phyloP scores from a whole-genome alignment of 2,329 filamentous ascomycete species.

The Microsporum audouinii region DNA sequence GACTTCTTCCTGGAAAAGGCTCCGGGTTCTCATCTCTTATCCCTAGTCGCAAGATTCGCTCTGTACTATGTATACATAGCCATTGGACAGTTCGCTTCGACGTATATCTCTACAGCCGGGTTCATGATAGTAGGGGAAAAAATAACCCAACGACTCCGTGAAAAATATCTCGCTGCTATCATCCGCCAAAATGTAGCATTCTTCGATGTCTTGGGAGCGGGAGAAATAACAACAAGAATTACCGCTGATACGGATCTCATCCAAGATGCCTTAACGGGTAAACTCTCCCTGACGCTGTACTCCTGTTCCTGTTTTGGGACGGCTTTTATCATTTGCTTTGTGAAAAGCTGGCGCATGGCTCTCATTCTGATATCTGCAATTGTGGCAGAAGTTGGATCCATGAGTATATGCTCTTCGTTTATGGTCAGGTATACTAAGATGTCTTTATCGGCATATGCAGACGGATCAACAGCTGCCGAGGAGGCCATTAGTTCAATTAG shows the following conservation, averaged over 20 bases:
- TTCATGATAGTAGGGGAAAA: slow-evolving; percentile 69
- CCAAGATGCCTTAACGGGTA: slow-evolving; percentile 76
- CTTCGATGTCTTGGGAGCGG: slow-evolving; percentile 73
- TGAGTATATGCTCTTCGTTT: slow-evolving; percentile 55
- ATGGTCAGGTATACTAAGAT: slow-evolving; percentile 63
- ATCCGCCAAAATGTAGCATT: slow-evolving; percentile 71
- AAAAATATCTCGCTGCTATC: slow-evolving; percentile 63
- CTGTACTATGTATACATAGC: slow-evolving; percentile 67
- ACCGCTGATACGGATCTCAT: slow-evolving; percentile 75
- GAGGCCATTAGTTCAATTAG: slow-evolving; percentile 75
- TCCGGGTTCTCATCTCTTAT: neutral
- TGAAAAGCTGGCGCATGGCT: slow-evolving; percentile 75
- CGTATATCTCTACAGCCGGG: slow-evolving; percentile 65
- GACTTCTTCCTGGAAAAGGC: neutral
- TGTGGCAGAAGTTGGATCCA: slow-evolving; percentile 55
- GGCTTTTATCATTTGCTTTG: slow-evolving; percentile 69
- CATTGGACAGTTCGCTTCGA: slow-evolving; percentile 57
- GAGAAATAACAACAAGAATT: slow-evolving; percentile 74
- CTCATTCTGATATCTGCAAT: slow-evolving; percentile 64
- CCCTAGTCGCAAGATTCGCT: neutral
- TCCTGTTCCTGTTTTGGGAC: slow-evolving; percentile 63
- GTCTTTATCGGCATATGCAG: slow-evolving; percentile 59
- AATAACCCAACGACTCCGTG: slow-evolving; percentile 56
- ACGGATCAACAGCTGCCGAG: slow-evolving; percentile 66
- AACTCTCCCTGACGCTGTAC: slow-evolving; percentile 46